Conservation (phyloP, 2,329 filamentous ascomycete species). For the Trichocomaceae sp. region DNA sequence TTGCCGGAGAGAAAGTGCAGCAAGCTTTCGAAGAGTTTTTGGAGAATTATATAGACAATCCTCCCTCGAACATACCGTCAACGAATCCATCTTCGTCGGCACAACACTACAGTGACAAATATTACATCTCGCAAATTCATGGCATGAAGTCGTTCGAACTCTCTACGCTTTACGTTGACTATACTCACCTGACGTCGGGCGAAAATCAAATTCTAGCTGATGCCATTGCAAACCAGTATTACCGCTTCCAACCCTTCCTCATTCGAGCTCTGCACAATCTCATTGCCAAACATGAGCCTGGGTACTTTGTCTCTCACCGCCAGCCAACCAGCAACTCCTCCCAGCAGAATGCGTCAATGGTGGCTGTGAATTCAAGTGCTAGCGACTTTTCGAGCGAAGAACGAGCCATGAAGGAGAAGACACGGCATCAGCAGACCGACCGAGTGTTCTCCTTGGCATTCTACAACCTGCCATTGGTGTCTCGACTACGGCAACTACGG, state of each 20-base stretch:
- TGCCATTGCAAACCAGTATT: slow-evolving; percentile 84
- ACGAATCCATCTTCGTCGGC: slow-evolving; percentile 43
- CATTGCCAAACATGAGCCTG: slow-evolving; percentile 88
- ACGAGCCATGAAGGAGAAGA: slow-evolving; percentile 57
- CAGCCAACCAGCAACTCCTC: slow-evolving; percentile 67
- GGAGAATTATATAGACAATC: slow-evolving; percentile 55
- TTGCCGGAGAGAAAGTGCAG: slow-evolving; percentile 56
- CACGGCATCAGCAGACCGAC: slow-evolving; percentile 89
- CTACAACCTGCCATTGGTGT: slow-evolving; percentile 85
- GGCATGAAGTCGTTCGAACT: slow-evolving; percentile 56
- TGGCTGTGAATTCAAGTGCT: slow-evolving; percentile 55
- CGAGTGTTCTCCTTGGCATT: slow-evolving; percentile 91
- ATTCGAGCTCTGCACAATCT: slow-evolving; percentile 83
- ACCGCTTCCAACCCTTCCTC: slow-evolving; percentile 88
- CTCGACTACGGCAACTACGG: slow-evolving; percentile 74
- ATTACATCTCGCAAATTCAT: slow-evolving; percentile 61
- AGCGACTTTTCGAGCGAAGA: slow-evolving; percentile 52
- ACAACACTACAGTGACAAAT: slow-evolving; percentile 54
- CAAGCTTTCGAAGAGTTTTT: slow-evolving; percentile 58
- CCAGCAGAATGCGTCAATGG: slow-evolving; percentile 59
- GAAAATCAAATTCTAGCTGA: slow-evolving; percentile 75
- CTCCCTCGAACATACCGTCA: slow-evolving; percentile 42
- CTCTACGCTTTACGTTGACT: slow-evolving; percentile 62
- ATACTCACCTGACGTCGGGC: slow-evolving; percentile 69
- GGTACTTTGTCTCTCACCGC: slow-evolving; percentile 88